These are phyloP conservation scores for Nakazawaea anatomiae DNA, from an alignment of 805 yeast species.

Conservation along the genomic window DNA sequence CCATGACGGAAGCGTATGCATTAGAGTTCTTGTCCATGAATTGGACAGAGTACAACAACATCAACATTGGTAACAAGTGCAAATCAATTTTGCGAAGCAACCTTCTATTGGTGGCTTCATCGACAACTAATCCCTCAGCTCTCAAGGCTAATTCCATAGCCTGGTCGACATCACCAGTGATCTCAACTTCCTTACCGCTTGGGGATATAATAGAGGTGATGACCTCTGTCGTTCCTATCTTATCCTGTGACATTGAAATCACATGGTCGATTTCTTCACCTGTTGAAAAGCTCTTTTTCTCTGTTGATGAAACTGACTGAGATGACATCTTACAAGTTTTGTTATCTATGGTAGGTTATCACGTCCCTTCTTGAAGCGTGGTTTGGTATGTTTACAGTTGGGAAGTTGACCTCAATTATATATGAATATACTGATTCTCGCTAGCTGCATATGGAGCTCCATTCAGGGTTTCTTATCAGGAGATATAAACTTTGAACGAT, in stretches of 20 bases:
- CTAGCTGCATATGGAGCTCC: too few species aligned
- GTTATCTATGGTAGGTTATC: too few species aligned
- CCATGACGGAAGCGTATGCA: constrained; percentile 62
- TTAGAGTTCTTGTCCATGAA: constrained; percentile 50
- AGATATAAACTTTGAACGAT: too few species aligned
- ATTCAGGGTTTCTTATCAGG: too few species aligned
- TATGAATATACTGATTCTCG: too few species aligned
- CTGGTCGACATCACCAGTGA: constrained; percentile 32
- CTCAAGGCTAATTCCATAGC: constrained; percentile 37
- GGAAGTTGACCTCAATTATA: too few species aligned
- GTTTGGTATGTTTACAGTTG: too few species aligned
- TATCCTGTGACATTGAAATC: constrained; percentile 11
- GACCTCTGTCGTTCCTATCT: constrained; percentile 10
- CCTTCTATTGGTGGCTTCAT: constrained; percentile 8
- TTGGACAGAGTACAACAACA: constrained; percentile 50
- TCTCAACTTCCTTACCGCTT: constrained; percentile 6
- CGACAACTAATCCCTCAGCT: constrained; percentile 22
- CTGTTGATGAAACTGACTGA: background rate
- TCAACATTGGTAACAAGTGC: constrained; percentile 41
- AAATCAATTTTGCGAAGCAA: constrained; percentile 36
- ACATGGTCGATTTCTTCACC: background rate
- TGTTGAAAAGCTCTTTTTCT: background rate
- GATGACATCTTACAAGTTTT: background rate
- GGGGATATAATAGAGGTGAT: constrained; percentile 11
- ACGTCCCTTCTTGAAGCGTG: too few species aligned